These are phyloP conservation scores for Cenchrus fungigraminus DNA, from an alignment of 176 grass and related monocot species.

Conservation along the genomic window DNA sequence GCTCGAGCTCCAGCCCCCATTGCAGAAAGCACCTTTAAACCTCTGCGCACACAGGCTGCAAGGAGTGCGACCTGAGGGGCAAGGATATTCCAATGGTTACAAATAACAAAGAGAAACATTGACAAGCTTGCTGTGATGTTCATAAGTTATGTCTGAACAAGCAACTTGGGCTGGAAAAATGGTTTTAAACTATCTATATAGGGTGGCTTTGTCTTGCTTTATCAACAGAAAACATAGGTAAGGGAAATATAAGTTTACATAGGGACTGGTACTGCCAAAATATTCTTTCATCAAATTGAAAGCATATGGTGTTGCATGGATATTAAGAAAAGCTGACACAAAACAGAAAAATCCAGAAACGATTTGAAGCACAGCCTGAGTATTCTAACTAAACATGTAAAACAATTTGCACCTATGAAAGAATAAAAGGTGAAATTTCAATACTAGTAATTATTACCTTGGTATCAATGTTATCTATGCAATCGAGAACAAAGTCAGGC, in stretches of 20 bases:
- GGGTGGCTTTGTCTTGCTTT: constrained; percentile 9
- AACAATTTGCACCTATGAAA: neutral
- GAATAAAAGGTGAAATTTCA: constrained; percentile 5
- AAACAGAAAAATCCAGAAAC: neutral
- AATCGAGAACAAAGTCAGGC: constrained; percentile 99
- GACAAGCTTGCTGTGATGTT: neutral
- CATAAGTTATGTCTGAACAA: neutral
- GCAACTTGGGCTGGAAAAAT: neutral
- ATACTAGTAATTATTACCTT: constrained; percentile 58
- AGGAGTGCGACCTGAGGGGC: constrained; percentile 82
- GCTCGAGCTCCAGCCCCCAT: constrained; percentile 96
- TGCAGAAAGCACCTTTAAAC: constrained; percentile 85
- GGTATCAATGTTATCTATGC: constrained; percentile 98
- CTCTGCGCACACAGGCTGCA: constrained; percentile 73
- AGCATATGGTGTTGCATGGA: neutral
- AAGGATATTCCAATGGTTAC: constrained; percentile 19
- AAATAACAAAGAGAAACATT: neutral
- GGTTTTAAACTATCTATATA: neutral
- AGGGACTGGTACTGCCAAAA: neutral
- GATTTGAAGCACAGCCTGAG: constrained; percentile 8
- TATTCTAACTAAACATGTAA: constrained; percentile 2
- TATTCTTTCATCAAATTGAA: constrained; percentile 16
- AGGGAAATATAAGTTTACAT: neutral
- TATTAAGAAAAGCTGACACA: neutral
- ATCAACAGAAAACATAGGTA: neutral